Evolutionary conservation across 129 eudicot genomes (phyloP).

Genomic region (Centella asiatica): DNA sequence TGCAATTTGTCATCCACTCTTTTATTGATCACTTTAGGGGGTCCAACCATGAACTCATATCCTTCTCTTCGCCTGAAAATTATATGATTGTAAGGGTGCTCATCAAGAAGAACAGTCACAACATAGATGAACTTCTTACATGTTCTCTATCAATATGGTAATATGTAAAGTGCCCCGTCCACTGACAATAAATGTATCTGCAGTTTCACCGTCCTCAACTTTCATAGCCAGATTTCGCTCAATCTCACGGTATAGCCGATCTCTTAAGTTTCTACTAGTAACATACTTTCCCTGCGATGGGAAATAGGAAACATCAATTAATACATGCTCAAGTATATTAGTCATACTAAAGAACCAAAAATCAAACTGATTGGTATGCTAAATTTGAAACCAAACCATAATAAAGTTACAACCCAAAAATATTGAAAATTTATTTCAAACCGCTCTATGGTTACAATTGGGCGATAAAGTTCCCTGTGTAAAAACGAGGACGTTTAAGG

Average conservation of each 20-base stretch:
- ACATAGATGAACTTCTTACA: conserved; percentile 40
- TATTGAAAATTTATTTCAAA: no score
- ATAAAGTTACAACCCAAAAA: neutral
- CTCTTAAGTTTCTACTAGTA: conserved; percentile 87
- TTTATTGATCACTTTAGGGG: conserved; percentile 94
- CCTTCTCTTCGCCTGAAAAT: conserved; percentile 89
- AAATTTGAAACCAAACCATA: neutral
- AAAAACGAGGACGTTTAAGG: no score
- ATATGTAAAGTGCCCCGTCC: conserved; percentile 96
- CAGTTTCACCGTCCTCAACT: conserved; percentile 96
- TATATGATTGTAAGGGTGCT: neutral
- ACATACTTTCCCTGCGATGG: conserved; percentile 77
- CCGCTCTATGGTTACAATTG: no score
- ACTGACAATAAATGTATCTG: conserved; percentile 92
- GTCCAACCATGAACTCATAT: conserved; percentile 99
- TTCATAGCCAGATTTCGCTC: conserved; percentile 97
- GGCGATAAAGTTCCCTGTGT: no score
- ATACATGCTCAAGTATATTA: neutral
- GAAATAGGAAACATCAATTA: neutral
- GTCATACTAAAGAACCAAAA: neutral
- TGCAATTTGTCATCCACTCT: conserved; percentile 56
- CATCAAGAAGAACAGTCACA: neutral
- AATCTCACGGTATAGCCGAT: conserved; percentile 82
- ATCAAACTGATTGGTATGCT: neutral
- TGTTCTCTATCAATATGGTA: conserved; percentile 88